Evolutionary conservation across 495 filamentous ascomycete genomes (phyloP).

Genomic region (Chlorociboria aeruginascens): DNA sequence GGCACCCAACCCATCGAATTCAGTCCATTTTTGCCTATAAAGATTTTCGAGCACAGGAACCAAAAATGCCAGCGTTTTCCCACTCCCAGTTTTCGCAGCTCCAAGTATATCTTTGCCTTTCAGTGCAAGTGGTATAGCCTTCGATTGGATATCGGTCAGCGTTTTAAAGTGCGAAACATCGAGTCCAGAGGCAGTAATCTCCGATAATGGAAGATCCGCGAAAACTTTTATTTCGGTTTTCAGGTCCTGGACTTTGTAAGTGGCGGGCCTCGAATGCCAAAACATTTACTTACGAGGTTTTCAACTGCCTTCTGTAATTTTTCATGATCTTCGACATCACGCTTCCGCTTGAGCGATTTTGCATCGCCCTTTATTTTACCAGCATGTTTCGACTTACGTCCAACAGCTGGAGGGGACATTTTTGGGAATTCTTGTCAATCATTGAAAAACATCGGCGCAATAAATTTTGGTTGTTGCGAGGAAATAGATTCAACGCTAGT

Average conservation of each 20-base stretch:
- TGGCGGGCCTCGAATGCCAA: neutral
- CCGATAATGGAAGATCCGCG: constrained; percentile 74
- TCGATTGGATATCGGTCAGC: constrained; percentile 84
- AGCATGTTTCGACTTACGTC: constrained; percentile 8
- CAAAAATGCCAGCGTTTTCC: constrained; percentile 91
- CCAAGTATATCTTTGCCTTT: constrained; percentile 86
- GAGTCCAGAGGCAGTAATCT: constrained; percentile 69
- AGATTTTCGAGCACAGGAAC: constrained; percentile 88
- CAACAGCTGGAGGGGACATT: constrained; percentile 10
- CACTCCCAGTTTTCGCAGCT: constrained; percentile 91
- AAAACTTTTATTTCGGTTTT: constrained; percentile 43
- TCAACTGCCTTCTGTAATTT: constrained; percentile 38
- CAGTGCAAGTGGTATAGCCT: constrained; percentile 72
- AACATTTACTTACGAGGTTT: constrained; percentile 28
- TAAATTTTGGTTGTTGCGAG: no score
- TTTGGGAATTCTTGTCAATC: neutral
- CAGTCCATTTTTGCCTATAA: constrained; percentile 82
- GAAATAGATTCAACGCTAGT: neutral
- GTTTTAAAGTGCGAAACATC: constrained; percentile 79
- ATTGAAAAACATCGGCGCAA: no score
- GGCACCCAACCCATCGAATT: constrained; percentile 82
- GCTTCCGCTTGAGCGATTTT: constrained; percentile 49
- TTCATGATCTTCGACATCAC: constrained; percentile 44
- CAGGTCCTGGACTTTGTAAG: constrained; percentile 24
- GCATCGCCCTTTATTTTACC: constrained; percentile 6